Base-by-base conservation (phyloP, 1,139 yeast genomes). In the Diutina catenulata region DNA sequence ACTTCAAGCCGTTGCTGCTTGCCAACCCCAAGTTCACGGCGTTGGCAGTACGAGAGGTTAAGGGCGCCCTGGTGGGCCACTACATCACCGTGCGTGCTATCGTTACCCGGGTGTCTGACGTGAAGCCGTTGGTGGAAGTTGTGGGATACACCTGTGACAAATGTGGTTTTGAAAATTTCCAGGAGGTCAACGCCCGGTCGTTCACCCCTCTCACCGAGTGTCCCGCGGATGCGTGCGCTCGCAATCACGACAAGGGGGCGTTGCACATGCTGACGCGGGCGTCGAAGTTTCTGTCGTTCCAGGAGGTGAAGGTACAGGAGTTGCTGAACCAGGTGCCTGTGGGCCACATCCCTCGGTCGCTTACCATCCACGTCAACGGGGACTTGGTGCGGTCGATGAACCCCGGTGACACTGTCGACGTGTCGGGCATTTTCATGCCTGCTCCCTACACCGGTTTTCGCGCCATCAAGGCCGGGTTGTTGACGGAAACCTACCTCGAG, bases 61-160 rank as follows among this genome's bases (percentile, higher is more conserved):
- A 79, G 53, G 97, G 97, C 40, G 64, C 70, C 37, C 78, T 75
- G 45, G 70, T 93, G 39, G 99, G 99, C 33, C 78, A 81, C 48
- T 70, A 83, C 46, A 81, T 93, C 49, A 88, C 96, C 0, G 81
- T 88, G 4, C 68, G 95, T 47, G 99, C 98, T 39, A 91, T 93
- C 47, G 87, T 91, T 37, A 91, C 97, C 13, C 71, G 98, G 48
- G 96, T 88, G 3, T 80, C 95, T 1, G 98, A 93, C 55, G 98
- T 93, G 37, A 91, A 88, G 58, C 99, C 99, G 5, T 70, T 86
- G 6, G 86, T 91, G 7, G 68, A 75, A 45, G 96, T 91, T 41
- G 86, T 82, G 49, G 98, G 98, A 1, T 93, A 91, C 55, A 84
- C 97, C 3, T 93, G 99, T 62, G 98, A 93, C 57, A 82, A 83